These are phyloP conservation scores for Boletus barrowsii DNA, from an alignment of 768 basidiomycete species.

Conservation along the genomic window DNA sequence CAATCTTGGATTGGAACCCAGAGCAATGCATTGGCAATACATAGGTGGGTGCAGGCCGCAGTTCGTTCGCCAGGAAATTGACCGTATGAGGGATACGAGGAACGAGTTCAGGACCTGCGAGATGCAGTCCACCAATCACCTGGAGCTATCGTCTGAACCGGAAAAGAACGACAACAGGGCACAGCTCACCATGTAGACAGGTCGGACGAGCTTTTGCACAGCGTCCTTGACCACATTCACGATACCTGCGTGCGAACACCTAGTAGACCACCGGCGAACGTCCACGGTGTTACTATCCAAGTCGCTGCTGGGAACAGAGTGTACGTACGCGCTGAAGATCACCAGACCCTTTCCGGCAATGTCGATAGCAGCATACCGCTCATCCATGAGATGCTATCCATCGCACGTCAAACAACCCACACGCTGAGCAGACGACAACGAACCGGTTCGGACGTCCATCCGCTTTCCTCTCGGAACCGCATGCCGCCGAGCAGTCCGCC, in stretches of 20 bases:
- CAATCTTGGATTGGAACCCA: conserved; percentile 74
- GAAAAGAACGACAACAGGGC: not conserved
- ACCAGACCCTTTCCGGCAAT: conserved; percentile 80
- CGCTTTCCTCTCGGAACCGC: conserved; percentile 47
- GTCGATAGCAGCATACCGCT: conserved; percentile 74
- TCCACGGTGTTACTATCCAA: not conserved
- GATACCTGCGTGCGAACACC: conserved; percentile 79
- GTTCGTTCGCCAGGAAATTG: conserved; percentile 58
- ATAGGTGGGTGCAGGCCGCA: conserved; percentile 63
- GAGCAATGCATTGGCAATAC: conserved; percentile 85
- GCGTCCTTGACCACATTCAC: conserved; percentile 80
- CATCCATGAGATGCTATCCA: conserved; percentile 72
- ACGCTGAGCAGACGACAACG: not conserved
- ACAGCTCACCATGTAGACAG: conserved; percentile 66
- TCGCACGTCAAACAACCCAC: not conserved
- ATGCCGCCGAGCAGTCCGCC: conserved; percentile 63
- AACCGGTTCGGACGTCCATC: conserved; percentile 59
- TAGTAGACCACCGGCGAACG: conserved; percentile 14
- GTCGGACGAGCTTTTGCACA: conserved; percentile 55
- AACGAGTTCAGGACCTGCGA: conserved; percentile 66
- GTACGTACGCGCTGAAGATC: conserved; percentile 76
- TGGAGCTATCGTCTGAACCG: conserved; percentile 24
- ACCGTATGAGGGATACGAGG: conserved; percentile 68
- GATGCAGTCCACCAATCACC: conserved; percentile 81
- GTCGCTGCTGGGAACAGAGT: not conserved